These are phyloP conservation scores for Aschersonia sp. DNA, from an alignment of 2,329 filamentous ascomycete species.

Conservation along the genomic window DNA sequence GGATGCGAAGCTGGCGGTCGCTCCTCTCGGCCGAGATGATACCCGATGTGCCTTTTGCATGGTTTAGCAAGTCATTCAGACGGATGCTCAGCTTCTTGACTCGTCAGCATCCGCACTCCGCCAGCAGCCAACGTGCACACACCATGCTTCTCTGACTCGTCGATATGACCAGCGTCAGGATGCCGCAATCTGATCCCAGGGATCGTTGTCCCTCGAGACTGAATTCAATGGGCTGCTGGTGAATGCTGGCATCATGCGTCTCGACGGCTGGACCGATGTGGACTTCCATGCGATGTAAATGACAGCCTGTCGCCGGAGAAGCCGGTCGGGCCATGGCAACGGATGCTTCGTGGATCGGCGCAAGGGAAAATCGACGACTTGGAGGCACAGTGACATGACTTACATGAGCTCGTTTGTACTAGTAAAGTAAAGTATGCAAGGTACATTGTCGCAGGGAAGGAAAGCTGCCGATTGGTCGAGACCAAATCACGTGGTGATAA, in stretches of 20 bases:
- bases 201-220: conserved; percentile 3
- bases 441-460: not conserved
- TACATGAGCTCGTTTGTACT: too few relatives aligned
- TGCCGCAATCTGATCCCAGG: conserved; percentile 1
- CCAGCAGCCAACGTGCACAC: not conserved
- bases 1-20: conserved; percentile 11
- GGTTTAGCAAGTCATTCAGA: conserved; percentile 3
- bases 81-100: conserved; percentile 2
- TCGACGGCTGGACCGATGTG: conserved; percentile 1
- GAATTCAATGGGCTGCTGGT: conserved; percentile 2
- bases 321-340: conserved; percentile 1
- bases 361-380: too few relatives aligned
- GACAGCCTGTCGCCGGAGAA: conserved; percentile 4
- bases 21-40: conserved; percentile 9
- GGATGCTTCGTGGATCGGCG: too few relatives aligned
- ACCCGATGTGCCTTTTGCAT: not conserved
- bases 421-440: too few relatives aligned
- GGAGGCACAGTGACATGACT: too few relatives aligned
- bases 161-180: conserved; percentile 1
- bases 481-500: conserved; percentile 9
- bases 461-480: conserved; percentile 12
- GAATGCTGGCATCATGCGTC: not conserved
- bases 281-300: conserved; percentile 2
- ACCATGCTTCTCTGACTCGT: conserved; percentile 3
- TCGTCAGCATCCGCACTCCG: conserved; percentile 1